Conservation (phyloP, 106 monocot genomes). For the Triglochin maritima region DNA sequence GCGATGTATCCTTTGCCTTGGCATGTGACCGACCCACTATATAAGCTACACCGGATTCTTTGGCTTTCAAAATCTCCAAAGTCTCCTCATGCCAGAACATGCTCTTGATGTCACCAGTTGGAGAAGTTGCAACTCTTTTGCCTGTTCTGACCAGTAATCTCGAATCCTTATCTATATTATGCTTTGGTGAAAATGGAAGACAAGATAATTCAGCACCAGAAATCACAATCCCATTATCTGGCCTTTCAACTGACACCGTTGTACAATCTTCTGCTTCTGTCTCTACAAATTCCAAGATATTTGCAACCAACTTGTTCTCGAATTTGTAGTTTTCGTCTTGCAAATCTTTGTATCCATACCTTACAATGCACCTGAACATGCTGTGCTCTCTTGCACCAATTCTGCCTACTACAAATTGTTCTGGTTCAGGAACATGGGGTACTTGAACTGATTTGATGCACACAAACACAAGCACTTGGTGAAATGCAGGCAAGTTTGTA, state of each 20-base stretch:
- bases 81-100: constrained; percentile 28
- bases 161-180: too few species aligned
- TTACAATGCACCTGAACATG: constrained; percentile 59
- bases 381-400: constrained; percentile 52
- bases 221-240: neutral
- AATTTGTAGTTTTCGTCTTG: constrained; percentile 42
- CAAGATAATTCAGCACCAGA: constrained; percentile 3
- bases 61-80: constrained; percentile 47
- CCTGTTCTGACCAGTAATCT: too few species aligned
- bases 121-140: neutral
- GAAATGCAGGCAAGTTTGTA: constrained; percentile 72
- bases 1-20: constrained; percentile 52
- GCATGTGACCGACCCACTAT: constrained; percentile 51
- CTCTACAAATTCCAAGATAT: constrained; percentile 44
- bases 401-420: constrained; percentile 45
- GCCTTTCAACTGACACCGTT: constrained; percentile 2
- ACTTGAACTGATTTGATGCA: constrained; percentile 66
- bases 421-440: constrained; percentile 33
- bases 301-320: constrained; percentile 45
- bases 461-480: constrained; percentile 62
- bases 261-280: constrained; percentile 17
- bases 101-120: constrained; percentile 1
- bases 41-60: constrained; percentile 63
- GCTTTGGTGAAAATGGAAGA: neutral
- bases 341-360: constrained; percentile 51